Evolutionary conservation across 441 rosid genomes (phyloP).

Genomic region (Gossypium lobatum): DNA sequence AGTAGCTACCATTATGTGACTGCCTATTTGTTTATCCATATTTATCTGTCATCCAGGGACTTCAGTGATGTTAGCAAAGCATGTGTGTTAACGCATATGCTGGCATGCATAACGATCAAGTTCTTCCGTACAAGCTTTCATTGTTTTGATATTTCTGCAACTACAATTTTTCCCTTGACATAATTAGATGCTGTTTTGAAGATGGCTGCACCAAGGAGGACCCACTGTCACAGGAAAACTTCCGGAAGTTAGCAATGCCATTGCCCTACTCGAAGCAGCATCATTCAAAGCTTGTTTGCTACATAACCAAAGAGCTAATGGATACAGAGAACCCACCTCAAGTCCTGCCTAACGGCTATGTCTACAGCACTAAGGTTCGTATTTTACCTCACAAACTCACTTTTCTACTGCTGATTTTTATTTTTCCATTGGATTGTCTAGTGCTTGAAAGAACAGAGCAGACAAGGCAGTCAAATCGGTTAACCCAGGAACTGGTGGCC

Average conservation of each 20-base stretch:
- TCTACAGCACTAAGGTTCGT: constrained; percentile 79
- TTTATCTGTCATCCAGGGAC: neutral
- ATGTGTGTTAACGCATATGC: neutral
- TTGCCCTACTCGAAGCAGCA: constrained; percentile 89
- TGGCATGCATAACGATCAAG: neutral
- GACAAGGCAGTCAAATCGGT: neutral
- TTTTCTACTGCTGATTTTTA: neutral
- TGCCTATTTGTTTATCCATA: constrained; percentile 5
- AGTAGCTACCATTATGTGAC: constrained; percentile 11
- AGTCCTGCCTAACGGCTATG: constrained; percentile 89
- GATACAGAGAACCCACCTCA: constrained; percentile 96
- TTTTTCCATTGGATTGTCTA: neutral
- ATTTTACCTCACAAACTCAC: neutral
- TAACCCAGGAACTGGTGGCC: neutral
- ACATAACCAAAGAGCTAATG: constrained; percentile 86
- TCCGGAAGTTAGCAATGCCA: constrained; percentile 71
- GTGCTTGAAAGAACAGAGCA: no score
- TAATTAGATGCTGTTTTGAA: constrained; percentile 58
- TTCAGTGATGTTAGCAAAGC: neutral
- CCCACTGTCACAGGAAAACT: constrained; percentile 84
- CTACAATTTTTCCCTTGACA: constrained; percentile 34
- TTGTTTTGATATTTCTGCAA: neutral
- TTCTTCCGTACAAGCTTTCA: neutral
- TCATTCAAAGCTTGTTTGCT: constrained; percentile 91
- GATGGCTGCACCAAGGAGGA: constrained; percentile 90